A percentile compares a stretch with the other conserved stretches of the same genome.
Conservation (phyloP, 148 eudicot genomes). For the Rhododendron molle region DNA sequence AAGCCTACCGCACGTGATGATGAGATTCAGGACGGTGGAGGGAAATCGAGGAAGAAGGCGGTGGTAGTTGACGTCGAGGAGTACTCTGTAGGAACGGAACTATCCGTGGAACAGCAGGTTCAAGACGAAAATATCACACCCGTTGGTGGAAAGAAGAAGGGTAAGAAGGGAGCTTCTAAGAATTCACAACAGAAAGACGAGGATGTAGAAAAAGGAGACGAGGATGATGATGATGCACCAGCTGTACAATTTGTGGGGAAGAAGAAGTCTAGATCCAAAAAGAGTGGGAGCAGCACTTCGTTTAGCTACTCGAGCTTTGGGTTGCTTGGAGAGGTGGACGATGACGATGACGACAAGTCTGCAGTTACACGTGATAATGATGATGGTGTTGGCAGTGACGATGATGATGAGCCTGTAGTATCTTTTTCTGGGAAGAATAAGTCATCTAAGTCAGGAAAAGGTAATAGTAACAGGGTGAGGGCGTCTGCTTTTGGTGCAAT, state of each 20-base stretch:
- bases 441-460: slow-evolving; percentile 28
- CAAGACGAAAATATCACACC: slow-evolving; percentile 41
- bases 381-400: slow-evolving; percentile 33
- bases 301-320: slow-evolving; percentile 43
- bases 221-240: slow-evolving; percentile 27
- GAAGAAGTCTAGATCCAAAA: slow-evolving; percentile 60
- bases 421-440: slow-evolving; percentile 35
- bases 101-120: slow-evolving; percentile 39
- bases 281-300: slow-evolving; percentile 25
- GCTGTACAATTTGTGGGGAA: slow-evolving; percentile 41
- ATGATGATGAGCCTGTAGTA: slow-evolving; percentile 29
- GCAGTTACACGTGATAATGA: slow-evolving; percentile 26
- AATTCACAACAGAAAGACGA: slow-evolving; percentile 34
- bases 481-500: slow-evolving; percentile 45
- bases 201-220: slow-evolving; percentile 35
- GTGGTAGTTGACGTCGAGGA: slow-evolving; percentile 71
- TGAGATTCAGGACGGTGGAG: slow-evolving; percentile 34
- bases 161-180: slow-evolving; percentile 56
- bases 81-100: slow-evolving; percentile 51
- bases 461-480: slow-evolving; percentile 27
- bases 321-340: slow-evolving; percentile 46
- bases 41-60: slow-evolving; percentile 60
- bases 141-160: slow-evolving; percentile 57
- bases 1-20: slow-evolving; percentile 41
- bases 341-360: slow-evolving; percentile 21